Conservation (phyloP, 2,329 filamentous ascomycete genomes). For the Colletotrichum acutatum region DNA sequence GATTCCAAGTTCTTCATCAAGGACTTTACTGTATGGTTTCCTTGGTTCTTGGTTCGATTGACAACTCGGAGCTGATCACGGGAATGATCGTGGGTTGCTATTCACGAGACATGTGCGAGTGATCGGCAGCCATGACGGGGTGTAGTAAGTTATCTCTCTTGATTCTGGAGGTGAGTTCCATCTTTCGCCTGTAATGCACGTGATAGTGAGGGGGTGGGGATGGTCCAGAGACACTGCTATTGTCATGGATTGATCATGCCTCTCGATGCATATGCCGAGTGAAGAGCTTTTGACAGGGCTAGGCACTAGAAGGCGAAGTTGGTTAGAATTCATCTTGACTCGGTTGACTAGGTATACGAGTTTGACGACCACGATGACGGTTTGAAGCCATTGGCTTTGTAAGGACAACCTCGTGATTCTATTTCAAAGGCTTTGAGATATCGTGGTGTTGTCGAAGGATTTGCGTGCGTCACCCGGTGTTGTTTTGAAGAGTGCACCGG, state of each 20-base stretch:
- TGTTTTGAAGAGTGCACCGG: no score
- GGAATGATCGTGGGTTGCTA: not conserved
- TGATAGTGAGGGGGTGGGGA: not conserved
- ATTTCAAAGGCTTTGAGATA: not conserved
- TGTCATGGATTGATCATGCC: not conserved
- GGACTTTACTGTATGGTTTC: not conserved
- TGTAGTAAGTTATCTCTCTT: constrained; percentile 8
- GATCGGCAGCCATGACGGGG: constrained; percentile 1
- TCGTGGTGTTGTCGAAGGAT: not conserved
- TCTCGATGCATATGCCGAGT: not conserved
- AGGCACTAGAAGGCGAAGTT: not conserved
- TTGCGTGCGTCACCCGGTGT: no score
- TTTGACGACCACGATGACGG: no score
- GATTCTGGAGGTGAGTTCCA: not conserved
- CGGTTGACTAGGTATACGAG: not conserved
- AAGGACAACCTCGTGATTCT: not conserved
- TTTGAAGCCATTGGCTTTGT: no score
- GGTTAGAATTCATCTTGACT: not conserved
- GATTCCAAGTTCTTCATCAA: not conserved
- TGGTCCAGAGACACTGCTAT: not conserved
- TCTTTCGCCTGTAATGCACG: not conserved
- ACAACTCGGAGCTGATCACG: not conserved
- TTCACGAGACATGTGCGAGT: not conserved
- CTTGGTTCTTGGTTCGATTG: not conserved
- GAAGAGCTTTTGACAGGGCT: not conserved